Evolutionary conservation across 441 rosid genomes (phyloP).

Genomic region (Dalechampia spathulata): DNA sequence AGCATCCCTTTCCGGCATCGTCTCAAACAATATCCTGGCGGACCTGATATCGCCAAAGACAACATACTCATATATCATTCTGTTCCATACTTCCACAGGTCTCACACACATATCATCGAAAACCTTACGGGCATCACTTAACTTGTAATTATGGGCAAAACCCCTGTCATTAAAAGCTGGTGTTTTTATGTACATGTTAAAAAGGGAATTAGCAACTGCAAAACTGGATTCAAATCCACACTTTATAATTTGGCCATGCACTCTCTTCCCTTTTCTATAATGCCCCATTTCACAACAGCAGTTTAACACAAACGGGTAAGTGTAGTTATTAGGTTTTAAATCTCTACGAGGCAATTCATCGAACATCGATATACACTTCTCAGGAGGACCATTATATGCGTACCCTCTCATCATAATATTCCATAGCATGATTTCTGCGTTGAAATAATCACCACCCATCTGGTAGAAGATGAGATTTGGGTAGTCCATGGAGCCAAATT

Average conservation of each 20-base stretch:
- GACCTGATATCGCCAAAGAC: constrained; percentile 40
- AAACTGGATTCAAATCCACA: constrained; percentile 17
- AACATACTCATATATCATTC: constrained; percentile 47
- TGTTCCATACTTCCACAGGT: constrained; percentile 58
- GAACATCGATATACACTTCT: constrained; percentile 18
- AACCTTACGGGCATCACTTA: constrained; percentile 43
- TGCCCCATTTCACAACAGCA: constrained; percentile 20
- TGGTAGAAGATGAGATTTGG: constrained; percentile 21
- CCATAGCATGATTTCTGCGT: constrained; percentile 18
- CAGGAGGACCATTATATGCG: constrained; percentile 22
- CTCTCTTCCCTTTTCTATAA: constrained; percentile 10
- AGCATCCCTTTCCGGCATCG: constrained; percentile 55
- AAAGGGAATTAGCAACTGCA: constrained; percentile 20
- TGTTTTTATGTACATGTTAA: constrained; percentile 19
- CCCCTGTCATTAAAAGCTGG: neutral
- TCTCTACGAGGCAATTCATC: constrained; percentile 28
- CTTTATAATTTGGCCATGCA: constrained; percentile 24
- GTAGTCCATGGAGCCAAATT: constrained; percentile 30
- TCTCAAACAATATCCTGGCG: constrained; percentile 48
- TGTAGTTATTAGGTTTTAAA: constrained; percentile 23
- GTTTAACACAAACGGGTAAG: constrained; percentile 26
- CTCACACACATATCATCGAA: constrained; percentile 55
- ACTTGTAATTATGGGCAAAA: neutral
- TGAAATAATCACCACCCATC: constrained; percentile 10
- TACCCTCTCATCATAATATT: constrained; percentile 31